These are phyloP conservation scores for Paraleonurus japonicus DNA, from an alignment of 257 asterid species.

Conservation along the genomic window DNA sequence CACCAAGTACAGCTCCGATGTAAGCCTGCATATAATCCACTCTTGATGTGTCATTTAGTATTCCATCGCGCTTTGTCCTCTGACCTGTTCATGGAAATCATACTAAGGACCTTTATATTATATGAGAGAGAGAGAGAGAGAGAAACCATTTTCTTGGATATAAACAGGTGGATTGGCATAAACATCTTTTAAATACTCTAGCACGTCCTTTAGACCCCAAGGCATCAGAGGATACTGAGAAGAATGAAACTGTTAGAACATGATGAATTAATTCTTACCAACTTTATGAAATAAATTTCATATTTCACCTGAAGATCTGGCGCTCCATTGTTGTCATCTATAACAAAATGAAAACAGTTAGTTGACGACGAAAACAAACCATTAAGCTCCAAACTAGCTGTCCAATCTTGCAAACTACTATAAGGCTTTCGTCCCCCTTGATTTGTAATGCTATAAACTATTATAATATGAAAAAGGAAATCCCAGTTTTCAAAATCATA, in stretches of 20 bases:
- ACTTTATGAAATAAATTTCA: neutral
- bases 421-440: too few relatives aligned
- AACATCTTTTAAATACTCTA: constrained; percentile 42
- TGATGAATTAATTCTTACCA: neutral
- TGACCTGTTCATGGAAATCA: constrained; percentile 38
- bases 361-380: neutral
- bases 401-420: neutral
- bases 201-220: constrained; percentile 36
- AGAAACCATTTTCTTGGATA: constrained; percentile 58
- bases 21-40: constrained; percentile 45
- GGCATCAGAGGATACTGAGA: constrained; percentile 33
- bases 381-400: neutral
- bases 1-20: constrained; percentile 48
- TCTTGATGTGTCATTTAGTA: constrained; percentile 41
- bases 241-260: constrained; percentile 8
- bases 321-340: neutral
- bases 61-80: constrained; percentile 34
- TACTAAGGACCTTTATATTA: neutral
- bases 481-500: too few relatives aligned
- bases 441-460: too few relatives aligned
- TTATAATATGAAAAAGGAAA: too few relatives aligned
- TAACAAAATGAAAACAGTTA: neutral
- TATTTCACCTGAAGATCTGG: constrained; percentile 22
- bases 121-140: neutral
- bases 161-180: constrained; percentile 56